phyloP scores from a whole-genome alignment of 805 yeast genomes.

The Kodamaea fukazawae region DNA sequence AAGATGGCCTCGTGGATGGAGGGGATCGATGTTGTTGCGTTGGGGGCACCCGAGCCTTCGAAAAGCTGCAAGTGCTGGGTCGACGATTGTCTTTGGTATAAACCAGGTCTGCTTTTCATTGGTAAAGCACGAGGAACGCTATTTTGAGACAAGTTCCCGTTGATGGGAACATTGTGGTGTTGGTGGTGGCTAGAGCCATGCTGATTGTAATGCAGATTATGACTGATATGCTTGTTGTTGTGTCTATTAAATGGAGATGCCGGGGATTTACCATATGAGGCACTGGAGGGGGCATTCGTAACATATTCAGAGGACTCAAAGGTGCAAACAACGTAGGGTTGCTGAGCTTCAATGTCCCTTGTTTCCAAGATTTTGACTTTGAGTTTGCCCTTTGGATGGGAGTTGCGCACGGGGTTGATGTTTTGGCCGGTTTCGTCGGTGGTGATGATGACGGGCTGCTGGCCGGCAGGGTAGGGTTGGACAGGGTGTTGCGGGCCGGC shows the following conservation, averaged over 20 bases:
- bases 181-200: slow-evolving; percentile 10
- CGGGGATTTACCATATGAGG: slow-evolving; percentile 34
- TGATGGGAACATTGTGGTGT: slow-evolving; percentile 13
- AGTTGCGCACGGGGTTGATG: slow-evolving; percentile 21
- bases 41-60: slow-evolving; percentile 12
- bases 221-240: slow-evolving; percentile 11
- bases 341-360: slow-evolving; percentile 58
- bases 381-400: slow-evolving; percentile 75
- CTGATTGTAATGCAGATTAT: slow-evolving; percentile 11
- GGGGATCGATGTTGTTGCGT: slow-evolving; percentile 48
- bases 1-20: slow-evolving; percentile 94
- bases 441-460: slow-evolving; percentile 33
- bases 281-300: slow-evolving; percentile 66
- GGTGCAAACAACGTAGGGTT: slow-evolving; percentile 88
- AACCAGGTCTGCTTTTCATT: slow-evolving; percentile 24
- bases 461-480: slow-evolving; percentile 13
- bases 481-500: slow-evolving; percentile 9
- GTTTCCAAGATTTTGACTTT: slow-evolving; percentile 82
- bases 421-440: slow-evolving; percentile 42
- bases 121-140: slow-evolving; percentile 14
- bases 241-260: slow-evolving; percentile 12
- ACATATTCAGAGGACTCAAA: slow-evolving; percentile 90
- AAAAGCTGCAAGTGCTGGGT: slow-evolving; percentile 32
- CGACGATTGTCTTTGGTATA: slow-evolving; percentile 40
- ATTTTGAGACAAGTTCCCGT: slow-evolving; percentile 14